Conservation (phyloP, 169 alveolate species). For the Ichthyophthirius multifiliis region DNA sequence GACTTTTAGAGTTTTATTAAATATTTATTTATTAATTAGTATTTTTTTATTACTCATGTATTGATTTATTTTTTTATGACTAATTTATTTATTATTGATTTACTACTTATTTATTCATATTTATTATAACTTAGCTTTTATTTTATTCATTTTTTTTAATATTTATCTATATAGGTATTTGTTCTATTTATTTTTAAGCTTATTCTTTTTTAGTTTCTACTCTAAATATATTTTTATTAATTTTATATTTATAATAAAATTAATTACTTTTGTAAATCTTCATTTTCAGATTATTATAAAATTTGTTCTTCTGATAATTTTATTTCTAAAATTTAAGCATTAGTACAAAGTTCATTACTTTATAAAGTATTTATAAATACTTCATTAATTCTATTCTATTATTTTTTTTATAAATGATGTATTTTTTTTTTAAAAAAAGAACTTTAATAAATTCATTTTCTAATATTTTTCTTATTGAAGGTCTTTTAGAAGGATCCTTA, state of each 20-base stretch:
- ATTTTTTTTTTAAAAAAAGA: background rate
- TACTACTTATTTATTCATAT: too few species aligned
- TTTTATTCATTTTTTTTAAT: background rate
- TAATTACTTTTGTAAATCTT: background rate
- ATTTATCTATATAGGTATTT: background rate
- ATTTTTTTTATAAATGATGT: background rate
- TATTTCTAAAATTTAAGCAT: background rate
- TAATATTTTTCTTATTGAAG: conserved; percentile 68
- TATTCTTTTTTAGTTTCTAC: background rate
- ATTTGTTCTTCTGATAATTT: background rate
- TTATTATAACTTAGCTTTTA: background rate
- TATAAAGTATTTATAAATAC: conserved; percentile 12
- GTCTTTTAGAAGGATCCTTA: conserved; percentile 76
- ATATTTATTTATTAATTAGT: too few species aligned
- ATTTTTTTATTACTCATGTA: too few species aligned
- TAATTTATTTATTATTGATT: too few species aligned
- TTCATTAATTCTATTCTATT: conserved; percentile 26
- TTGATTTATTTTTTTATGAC: too few species aligned
- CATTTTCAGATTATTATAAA: background rate
- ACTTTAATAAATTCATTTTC: conserved; percentile 61
- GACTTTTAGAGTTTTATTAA: too few species aligned
- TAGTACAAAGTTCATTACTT: conserved; percentile 12
- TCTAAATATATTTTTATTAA: background rate
- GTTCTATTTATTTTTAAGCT: background rate
- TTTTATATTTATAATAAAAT: background rate